A percentile compares a stretch with the other conserved stretches of the same genome.
Evolutionary conservation across 129 eudicot species (phyloP).

Genomic region (carrot (Daucus carota)): DNA sequence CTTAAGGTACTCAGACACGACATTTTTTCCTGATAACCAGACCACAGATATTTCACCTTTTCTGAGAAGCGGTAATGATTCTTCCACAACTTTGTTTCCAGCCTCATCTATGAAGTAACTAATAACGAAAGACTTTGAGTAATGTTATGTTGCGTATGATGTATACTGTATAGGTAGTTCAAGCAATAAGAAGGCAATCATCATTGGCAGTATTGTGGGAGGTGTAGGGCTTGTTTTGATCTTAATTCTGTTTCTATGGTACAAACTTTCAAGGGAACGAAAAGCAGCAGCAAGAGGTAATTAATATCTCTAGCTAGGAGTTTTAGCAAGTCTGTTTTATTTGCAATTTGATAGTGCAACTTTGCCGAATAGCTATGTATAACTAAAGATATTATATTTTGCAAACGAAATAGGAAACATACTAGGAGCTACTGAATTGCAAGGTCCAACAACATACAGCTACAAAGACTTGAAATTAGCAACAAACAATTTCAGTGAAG

Average conservation of each 20-base stretch:
- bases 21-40: conserved; percentile 46
- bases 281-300: conserved; percentile 35
- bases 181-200: conserved; percentile 44
- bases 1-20: conserved; percentile 45
- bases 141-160: background rate
- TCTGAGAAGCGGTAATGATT: conserved; percentile 39
- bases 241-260: conserved; percentile 33
- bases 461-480: conserved; percentile 59
- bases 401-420: conserved; percentile 22
- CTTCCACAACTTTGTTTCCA: too few species aligned
- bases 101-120: background rate
- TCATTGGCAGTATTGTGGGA: conserved; percentile 66
- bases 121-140: background rate
- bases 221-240: conserved; percentile 50
- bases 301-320: background rate
- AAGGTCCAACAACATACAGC: conserved; percentile 54
- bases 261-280: conserved; percentile 23
- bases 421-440: conserved; percentile 64
- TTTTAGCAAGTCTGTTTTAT: background rate
- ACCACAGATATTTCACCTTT: conserved; percentile 36
- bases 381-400: background rate
- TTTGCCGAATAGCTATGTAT: background rate
- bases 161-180: conserved; percentile 40
- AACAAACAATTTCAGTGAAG: conserved; percentile 52
- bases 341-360: too few species aligned